Base-by-base conservation (phyloP, 495 filamentous ascomycete species). In the Neurospora sp. region DNA sequence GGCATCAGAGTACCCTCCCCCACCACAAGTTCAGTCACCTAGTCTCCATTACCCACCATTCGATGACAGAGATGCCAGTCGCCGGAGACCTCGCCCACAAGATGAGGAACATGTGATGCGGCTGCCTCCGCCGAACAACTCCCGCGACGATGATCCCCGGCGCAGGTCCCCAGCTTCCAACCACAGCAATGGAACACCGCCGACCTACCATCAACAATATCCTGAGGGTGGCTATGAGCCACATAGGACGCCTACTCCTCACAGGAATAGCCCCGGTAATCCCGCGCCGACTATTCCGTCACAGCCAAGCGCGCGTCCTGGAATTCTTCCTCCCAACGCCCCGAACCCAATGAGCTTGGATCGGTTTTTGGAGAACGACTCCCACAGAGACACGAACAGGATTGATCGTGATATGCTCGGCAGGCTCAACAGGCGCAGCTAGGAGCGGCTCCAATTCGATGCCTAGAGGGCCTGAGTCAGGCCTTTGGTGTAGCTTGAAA, bases 371-470 rank as follows among this genome's bases (percentile, higher is more conserved):
- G 77, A 74, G 44, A 39, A 69, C 42, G 77, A 74, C 37, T 75
- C 77, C 39, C 73, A 72, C 44, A 69, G 76, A 69, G 69, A 70
- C 70, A 73, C 37, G 53, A 75, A 77, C 59, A 77, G 82, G 35
- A 86, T 86, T 39, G 85, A 86, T 71, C 77, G 77, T 31, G 80
- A 74, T 71, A 86, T 86, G 85, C 74, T 86, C 20, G 81, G 80
- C 20, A 74, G 75, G 37, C 59, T 81, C 48, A 73, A 77, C 37
- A 71, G 77, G 41, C 77, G 77, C 12, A 71, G 74, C 27, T 77
- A 71, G 18, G 72, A 20, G 42, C 35, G 10, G 16, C 39, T 39
- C 20, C 27, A 14, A 22, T 14, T 18, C 22, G 39, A 18, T 44
- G 39, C 14, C 40, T 12, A 53, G 27, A 31, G 53, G 27, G 27